Base-by-base conservation (phyloP, 345 rosid species). In the Euphorbia pulcherrima region DNA sequence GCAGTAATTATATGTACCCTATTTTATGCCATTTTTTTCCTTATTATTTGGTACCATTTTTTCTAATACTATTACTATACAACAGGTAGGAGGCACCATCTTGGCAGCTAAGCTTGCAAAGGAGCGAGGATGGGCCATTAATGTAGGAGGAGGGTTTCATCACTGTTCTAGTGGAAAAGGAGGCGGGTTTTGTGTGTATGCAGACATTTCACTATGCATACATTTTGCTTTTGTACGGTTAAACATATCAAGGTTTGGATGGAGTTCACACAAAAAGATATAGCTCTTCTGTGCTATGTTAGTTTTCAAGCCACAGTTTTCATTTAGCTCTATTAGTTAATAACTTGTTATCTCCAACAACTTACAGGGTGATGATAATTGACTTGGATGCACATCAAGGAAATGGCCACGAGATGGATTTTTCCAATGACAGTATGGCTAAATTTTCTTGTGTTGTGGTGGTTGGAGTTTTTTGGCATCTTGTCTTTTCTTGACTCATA, bases 311-410 rank as follows among this genome's bases (percentile, higher is more conserved):
- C 40, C 60, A 70, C 24, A 21, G 55, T 27, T 64, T 30, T 33
- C 60, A 55, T 16, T 52, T 37, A 44, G 12, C 40, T 46, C 33
- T 69, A 39, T 24, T 62, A 55, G 29, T 39, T 65, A 54, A 68
- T 2, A 29, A 59, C 66, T 75, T 10, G 20, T 62, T 68, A 26
- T 64, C 63, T 68, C 53, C 66, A 37, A 63, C 74, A 77, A 50
- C 64, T 47, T 70, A 12, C 80, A 93, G 96, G 85, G 95, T 88
- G 72, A 93, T 93, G 97, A 88, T 93, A 67, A 84, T 93, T 75
- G 99, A 93, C 91, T 89, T 93, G 4, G 98, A 93, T 75, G 98
- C 97, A 39, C 98, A 93, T 80, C 99, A 93, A 84, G 99, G 99
- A 68, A 93, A 93, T 73, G 99, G 97, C 78, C 96, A 93, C 33